Evolutionary conservation across 805 yeast species (phyloP).

Genomic region (Ogataea trehaloabstinens): DNA sequence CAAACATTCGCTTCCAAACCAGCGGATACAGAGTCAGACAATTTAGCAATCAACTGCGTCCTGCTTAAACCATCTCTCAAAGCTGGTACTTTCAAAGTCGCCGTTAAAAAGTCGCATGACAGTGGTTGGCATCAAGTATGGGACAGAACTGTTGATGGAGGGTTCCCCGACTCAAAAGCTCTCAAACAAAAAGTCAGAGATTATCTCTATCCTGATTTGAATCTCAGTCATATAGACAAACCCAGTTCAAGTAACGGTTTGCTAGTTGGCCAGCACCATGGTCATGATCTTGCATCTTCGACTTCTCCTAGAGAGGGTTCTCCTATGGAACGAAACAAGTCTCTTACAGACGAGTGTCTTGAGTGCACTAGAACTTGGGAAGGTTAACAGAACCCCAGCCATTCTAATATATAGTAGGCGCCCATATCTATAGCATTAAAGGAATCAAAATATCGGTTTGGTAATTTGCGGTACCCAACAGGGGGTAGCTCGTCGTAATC

Average conservation of each 20-base stretch:
- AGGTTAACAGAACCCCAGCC: slow-evolving; percentile 18
- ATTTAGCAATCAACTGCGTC: slow-evolving; percentile 48
- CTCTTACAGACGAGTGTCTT: slow-evolving; percentile 26
- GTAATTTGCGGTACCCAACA: slow-evolving; percentile 16
- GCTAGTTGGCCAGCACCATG: slow-evolving; percentile 9
- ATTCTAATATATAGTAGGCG: slow-evolving; percentile 12
- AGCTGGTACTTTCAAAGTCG: slow-evolving; percentile 61
- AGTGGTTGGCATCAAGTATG: slow-evolving; percentile 43
- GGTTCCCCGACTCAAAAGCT: slow-evolving; percentile 85
- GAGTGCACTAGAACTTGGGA: slow-evolving; percentile 33
- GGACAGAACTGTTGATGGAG: slow-evolving; percentile 63
- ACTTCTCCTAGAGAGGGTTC: neutral
- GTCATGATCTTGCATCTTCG: neutral
- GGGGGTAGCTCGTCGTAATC: slow-evolving; percentile 17
- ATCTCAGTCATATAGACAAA: slow-evolving; percentile 65
- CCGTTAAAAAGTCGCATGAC: slow-evolving; percentile 35
- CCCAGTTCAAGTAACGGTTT: slow-evolving; percentile 24
- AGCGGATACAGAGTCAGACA: slow-evolving; percentile 33
- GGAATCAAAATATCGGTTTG: slow-evolving; percentile 15
- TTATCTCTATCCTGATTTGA: slow-evolving; percentile 48
- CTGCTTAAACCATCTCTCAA: slow-evolving; percentile 44
- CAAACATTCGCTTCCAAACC: slow-evolving; percentile 58
- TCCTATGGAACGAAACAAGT: neutral
- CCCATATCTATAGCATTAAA: slow-evolving; percentile 13
- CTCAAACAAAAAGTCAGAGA: slow-evolving; percentile 68